Base-by-base conservation (phyloP, 371 early-diverging fungal genomes). In the Apophysomyces ossiformis region DNA sequence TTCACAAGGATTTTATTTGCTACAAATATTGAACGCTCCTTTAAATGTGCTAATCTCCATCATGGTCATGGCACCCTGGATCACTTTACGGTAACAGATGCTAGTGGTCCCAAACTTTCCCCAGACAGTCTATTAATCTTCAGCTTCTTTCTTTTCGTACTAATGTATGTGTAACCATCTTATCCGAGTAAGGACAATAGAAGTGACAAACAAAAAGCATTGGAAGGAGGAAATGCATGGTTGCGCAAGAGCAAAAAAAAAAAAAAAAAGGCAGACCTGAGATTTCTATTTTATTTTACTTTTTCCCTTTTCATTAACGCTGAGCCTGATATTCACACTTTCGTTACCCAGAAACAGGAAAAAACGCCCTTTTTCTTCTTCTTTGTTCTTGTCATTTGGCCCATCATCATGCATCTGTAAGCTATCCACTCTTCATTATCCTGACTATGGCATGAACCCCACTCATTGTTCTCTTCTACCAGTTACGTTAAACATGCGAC, bases 401-500 rank as follows among this genome's bases (percentile, higher is more conserved):
- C 44, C 57, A 12, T 21, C 44, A 61, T n/a, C 39, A 79, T 79
- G 79, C 76, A 79, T 71, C 71, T 79, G 79, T 79, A 79, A 74
- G 70, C 39, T 15, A 46, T 12, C 21, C 45, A 50, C 11, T 38
- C 47, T n/a, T 18, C 8, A 26, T 35, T 18, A n/a, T 44, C 26
- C 45, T 26, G 18, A 54, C 44, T 38, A 5, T n/a, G 54, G 15
- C 16, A 12, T 38, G 9, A 39, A 50, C 7, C 43, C 37, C 60
- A 9, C 36, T 36, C 36, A n/a, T 13, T 50, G 41, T 45, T 5
- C 39, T 35, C 45, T 37, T 4, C 26, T n/a, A 37, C 5, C 21
- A 83, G 83, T 67, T 90, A 92, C 70, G 83, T 86, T 71, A 96
- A 96, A 82, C 98, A 97, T 83, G 96, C 93, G 47, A 85, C 91